Evolutionary conservation across 139 green algal genomes (phyloP), one percentile per base, ranked within the genome.

Genomic region (Nannochloris sp.): DNA sequence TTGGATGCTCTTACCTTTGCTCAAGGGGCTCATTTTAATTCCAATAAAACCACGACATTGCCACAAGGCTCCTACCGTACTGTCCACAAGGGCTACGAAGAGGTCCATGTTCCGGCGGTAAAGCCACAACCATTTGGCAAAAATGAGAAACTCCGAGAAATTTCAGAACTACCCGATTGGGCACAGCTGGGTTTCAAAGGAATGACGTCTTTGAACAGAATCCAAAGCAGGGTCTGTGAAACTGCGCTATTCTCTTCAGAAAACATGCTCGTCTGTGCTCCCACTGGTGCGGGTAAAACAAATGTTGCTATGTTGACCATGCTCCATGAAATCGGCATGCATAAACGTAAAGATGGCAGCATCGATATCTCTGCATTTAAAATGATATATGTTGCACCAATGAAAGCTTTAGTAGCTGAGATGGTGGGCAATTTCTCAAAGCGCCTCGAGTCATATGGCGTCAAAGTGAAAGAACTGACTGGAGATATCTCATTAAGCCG

Each of bases 361-460:
- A 70, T 98, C 6, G 87, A 99, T 88, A 86, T 70, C 42, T 48
- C 65, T 12, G 79, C 79, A 3, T 97, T 98, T 85, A 97, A 97
- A 78, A 89, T 97, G 25, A 92, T 99, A 45, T 99, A 99, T 71
- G 88, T 99, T 3, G 94, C 93, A 12, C 94, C 94, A 53, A 99
- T 99, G 93, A 97, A 97, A 81, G 93, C 93, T 37, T 81, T 99
- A 67, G 93, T 99, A 45, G 91, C 94, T 13, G 93, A 99, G 84
- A 95, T 98, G 88, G 93, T 99, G 24, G 93, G 93, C 64, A 98
- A 93, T 69, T 85, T 86, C 35, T 33, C 34, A 23, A 78, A 81
- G 56, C 70, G 79, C 7, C 61, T 85, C 13, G 65, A 76, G 47
- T 54, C 67, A 19, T 81, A 78, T 44, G 72, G 75, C 57, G 56